Evolutionary conservation across 2,329 filamentous ascomycete species (phyloP), one percentile per base, ranked within the genome.

Genomic region (Fusarium drepaniforme): DNA sequence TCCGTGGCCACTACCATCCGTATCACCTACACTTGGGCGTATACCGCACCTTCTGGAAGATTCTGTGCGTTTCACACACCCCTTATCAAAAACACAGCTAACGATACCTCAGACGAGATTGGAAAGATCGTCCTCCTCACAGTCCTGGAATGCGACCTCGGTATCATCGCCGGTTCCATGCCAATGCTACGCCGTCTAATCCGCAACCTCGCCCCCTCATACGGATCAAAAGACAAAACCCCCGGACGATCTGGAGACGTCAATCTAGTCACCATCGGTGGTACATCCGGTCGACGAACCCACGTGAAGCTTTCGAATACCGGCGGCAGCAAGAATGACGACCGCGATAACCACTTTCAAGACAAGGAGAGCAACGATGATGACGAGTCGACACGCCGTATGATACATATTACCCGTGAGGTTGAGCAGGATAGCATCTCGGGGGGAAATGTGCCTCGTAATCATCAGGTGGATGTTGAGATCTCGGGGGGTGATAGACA

Each of bases 111-210:
- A 78, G 76, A 71, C 64, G 37, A 61, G 16, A 67, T 78, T 25
- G 77, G 70, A 13, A 73, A 77, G 35, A 76, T 79, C 28, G 68
- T 79, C 33, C 12, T 79, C 5, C 70, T 73, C 40, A 79, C 78
- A 4, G 71, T 79, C 5, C 57, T 79, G 51, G 77, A 79, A 38
- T 79, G 77, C 53, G 70, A 73, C 37, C 37, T 79, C 23, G 77
- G 77, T 16, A 77, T 79, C 67, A 75, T 79, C 33, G 72, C 75
- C 15, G 78, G 78, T 13, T 79, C 71, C 18, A 69, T 79, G 51
- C 76, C 78, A 9, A 77, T 77, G 74, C 66, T 79, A 13, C 77
- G 77, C 5, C 62, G 63, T 6, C 70, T 78, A 28, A 68, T 79
- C 63, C 64, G 60, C 12, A 67, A 62, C n/a, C 42, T 73, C 28